Evolutionary conservation across 1,284 basidiomycete genomes (phyloP).

Genomic region (Cutaneotrichosporon dermatis): DNA sequence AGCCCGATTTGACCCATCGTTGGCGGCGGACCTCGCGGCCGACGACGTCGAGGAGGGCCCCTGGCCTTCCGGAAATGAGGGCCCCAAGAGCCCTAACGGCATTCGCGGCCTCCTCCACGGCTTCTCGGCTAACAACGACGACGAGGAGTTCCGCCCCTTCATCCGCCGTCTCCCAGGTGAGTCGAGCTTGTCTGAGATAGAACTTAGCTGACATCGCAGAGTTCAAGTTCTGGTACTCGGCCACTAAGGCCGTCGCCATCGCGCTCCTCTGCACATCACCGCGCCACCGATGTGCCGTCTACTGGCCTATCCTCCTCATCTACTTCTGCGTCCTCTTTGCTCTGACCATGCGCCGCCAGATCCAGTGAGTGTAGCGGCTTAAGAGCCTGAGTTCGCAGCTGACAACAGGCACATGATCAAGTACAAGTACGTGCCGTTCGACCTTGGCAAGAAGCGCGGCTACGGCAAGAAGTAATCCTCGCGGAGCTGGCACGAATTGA

Average conservation of each 20-base stretch:
- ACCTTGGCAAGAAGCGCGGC: slow-evolving; percentile 45
- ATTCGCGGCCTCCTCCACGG: slow-evolving; percentile 43
- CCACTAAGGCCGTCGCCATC: slow-evolving; percentile 83
- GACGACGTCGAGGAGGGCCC: slow-evolving; percentile 94
- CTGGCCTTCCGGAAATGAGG: slow-evolving; percentile 45
- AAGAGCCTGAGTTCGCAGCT: neutral
- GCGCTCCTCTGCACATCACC: slow-evolving; percentile 78
- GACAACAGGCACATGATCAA: slow-evolving; percentile 89
- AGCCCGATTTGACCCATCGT: slow-evolving; percentile 81
- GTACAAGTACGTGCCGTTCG: slow-evolving; percentile 69
- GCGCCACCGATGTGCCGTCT: slow-evolving; percentile 94
- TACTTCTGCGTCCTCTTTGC: slow-evolving; percentile 86
- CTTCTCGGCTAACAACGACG: slow-evolving; percentile 36
- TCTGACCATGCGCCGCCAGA: slow-evolving; percentile 86
- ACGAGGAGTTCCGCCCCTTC: slow-evolving; percentile 92
- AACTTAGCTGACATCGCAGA: slow-evolving; percentile 18
- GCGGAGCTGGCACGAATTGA: too few relatives aligned
- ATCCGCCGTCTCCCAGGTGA: slow-evolving; percentile 91
- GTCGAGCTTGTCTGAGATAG: neutral
- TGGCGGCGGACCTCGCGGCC: slow-evolving; percentile 86
- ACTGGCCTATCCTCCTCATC: slow-evolving; percentile 94
- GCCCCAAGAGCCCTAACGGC: slow-evolving; percentile 27
- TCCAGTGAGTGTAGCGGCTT: slow-evolving; percentile 63
- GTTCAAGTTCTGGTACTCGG: slow-evolving; percentile 68
- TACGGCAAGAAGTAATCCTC: slow-evolving; percentile 40